Base-by-base conservation (phyloP, 192 early-diverging fungal genomes). In the Jimgerdemannia lactiflua region DNA sequence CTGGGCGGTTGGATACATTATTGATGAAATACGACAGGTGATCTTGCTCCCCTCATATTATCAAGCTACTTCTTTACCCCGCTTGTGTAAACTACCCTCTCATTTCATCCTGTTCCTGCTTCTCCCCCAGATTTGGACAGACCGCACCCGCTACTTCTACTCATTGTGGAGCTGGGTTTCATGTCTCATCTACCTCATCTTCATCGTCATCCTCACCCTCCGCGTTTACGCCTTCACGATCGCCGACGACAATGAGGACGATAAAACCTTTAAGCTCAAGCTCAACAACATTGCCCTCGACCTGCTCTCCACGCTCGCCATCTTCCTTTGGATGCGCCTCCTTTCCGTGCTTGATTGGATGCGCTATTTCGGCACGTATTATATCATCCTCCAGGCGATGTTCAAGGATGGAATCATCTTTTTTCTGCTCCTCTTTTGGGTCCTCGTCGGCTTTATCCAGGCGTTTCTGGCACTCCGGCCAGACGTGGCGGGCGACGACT, bases 331-430 rank as follows among this genome's bases (percentile, higher is more conserved):
- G 72, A 67, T 73, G 41, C 72, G 72, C 6, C 59, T 73, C 9
- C 64, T 73, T 4, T 67, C 64, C 39, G 72, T 73, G 1, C 64
- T 73, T 20, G 67, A 73, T 39, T 65, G 59, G 17, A 65, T 49
- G 72, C 54, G 63, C 19, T 73, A 73, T 18, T 73, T 73, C 42
- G 72, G 72, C 3, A 65, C 72, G n/a, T 73, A 73, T 18, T 67
- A 49, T 2, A 73, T 73, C 4, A 73, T 73, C 65, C 64, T 73
- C 19, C 72, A 73, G 54, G 43, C 64, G 11, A 73, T 73, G 72
- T 43, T 73, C n/a, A 73, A 66, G 8, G 72, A 73, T 4, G 43
- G 64, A 4, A 41, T 73, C 72, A 73, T 73, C 42, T 73, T 73
- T 40, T 73, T 73, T 43, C 65, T 73, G 64, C 63, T 73, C 4